Base-by-base conservation (phyloP, 1,139 yeast genomes). In the Lodderomyces pseudojiufengensis region DNA sequence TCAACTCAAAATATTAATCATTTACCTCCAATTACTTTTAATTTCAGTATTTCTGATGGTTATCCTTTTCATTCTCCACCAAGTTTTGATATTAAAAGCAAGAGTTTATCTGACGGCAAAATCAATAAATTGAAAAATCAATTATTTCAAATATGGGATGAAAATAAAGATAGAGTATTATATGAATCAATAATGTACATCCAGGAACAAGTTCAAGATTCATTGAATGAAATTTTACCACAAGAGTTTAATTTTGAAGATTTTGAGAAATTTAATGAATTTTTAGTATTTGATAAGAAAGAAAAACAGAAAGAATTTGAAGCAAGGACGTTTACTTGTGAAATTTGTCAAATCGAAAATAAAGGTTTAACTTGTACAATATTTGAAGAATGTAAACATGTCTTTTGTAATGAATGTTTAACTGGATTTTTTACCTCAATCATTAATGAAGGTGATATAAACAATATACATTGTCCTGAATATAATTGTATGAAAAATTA, bases 391-490 rank as follows among this genome's bases (percentile, higher is more conserved):
- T 78, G 84, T 46, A 57, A 56, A 3, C 87, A 81, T 49, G 61
- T 63, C 1, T 75, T 78, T 42, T 81, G 88, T 48, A 63, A 61
- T 27, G 39, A 42, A 1, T 81, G 88, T 46, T 54, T 79, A 3
- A 42, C 40, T 10, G 73, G 64, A 8, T 80, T 73, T 48, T 76
- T 72, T 43, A 42, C 54, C 1, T 58, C 70, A 2, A 56, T 65
- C 37, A 77, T 81, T 11, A 51, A 52, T 2, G 59, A 68, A 13
- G 86, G 84, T 1, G 75, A 73, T 24, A 65, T 78, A 3, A 66
- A 66, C 11, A 73, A 63, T 36, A 65, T 81, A 0, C 78, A 77
- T 45, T 81, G 88, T 48, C 86, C 87, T 0, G 69, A 76, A 32
- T 73, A 66, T 45, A 65, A 63, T 24, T 75, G 78, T 45, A 60